phyloP scores from a whole-genome alignment of 2,329 filamentous ascomycete genomes.

The Fusarium clavum region DNA sequence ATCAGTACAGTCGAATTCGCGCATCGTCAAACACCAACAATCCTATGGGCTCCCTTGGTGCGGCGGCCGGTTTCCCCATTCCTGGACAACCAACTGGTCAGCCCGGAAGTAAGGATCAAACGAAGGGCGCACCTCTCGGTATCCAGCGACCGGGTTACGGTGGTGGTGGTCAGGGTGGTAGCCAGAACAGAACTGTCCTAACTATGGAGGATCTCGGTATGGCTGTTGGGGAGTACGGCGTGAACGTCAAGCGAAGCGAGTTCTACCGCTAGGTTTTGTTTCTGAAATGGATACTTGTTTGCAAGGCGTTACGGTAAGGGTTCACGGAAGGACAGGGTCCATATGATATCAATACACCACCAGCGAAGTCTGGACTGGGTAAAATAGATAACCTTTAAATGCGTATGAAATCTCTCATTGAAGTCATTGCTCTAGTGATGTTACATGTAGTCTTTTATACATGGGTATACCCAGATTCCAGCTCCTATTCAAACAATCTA shows the following conservation, averaged over 20 bases:
- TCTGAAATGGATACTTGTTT: constrained; percentile 20
- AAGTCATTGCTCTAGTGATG: constrained; percentile 42
- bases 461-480: constrained; percentile 39
- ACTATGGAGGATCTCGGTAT: constrained; percentile 99
- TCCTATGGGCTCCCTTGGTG: constrained; percentile 87
- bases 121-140: constrained; percentile 71
- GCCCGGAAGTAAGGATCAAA: constrained; percentile 67
- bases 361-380: constrained; percentile 22
- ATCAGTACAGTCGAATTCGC: constrained; percentile 96
- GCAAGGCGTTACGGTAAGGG: constrained; percentile 43
- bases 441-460: constrained; percentile 49
- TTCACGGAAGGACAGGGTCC: constrained; percentile 32
- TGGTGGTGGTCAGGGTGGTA: constrained; percentile 88
- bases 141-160: constrained; percentile 84
- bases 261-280: constrained; percentile 79
- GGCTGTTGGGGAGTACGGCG: constrained; percentile 97
- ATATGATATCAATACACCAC: constrained; percentile 34
- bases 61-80: constrained; percentile 75
- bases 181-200: constrained; percentile 90
- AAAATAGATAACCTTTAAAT: constrained; percentile 37
- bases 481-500: constrained; percentile 40
- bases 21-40: constrained; percentile 91
- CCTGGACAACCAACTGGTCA: constrained; percentile 71
- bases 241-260: constrained; percentile 96
- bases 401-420: constrained; percentile 21